Evolutionary conservation across 345 rosid genomes (phyloP).

Genomic region (Salix viminalis): DNA sequence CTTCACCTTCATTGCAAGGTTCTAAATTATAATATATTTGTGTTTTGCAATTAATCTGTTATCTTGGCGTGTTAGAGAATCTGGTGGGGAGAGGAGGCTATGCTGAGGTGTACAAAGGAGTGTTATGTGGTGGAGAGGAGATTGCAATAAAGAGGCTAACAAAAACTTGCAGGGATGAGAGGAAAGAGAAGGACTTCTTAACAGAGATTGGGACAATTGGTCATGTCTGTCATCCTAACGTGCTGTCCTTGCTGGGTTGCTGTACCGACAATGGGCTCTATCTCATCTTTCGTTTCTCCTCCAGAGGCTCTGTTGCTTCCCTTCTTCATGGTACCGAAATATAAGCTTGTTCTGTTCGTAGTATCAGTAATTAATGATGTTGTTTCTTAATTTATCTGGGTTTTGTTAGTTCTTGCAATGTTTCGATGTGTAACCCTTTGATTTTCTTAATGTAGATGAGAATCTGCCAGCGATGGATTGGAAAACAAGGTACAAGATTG

Average conservation of each 20-base stretch:
- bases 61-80: conserved; percentile 40
- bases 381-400: background rate
- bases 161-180: conserved; percentile 62
- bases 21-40: background rate
- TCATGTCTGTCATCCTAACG: conserved; percentile 82
- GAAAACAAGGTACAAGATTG: conserved; percentile 74
- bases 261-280: conserved; percentile 86
- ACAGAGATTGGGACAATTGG: conserved; percentile 94
- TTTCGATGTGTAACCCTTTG: background rate
- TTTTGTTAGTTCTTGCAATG: conserved; percentile 3
- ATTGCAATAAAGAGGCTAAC: conserved; percentile 86
- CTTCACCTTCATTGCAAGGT: background rate
- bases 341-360: background rate
- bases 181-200: conserved; percentile 85
- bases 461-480: conserved; percentile 52
- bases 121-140: conserved; percentile 45
- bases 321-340: conserved; percentile 73
- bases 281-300: conserved; percentile 79
- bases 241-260: conserved; percentile 72
- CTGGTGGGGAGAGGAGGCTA: conserved; percentile 89
- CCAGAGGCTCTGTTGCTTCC: conserved; percentile 86
- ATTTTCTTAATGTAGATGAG: conserved; percentile 36
- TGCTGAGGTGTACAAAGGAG: conserved; percentile 86
- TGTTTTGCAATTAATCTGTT: background rate
- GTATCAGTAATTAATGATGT: background rate